These are phyloP conservation scores for Stephania yunnanensis DNA, from an alignment of 164 flowering plant species.

Conservation along the genomic window DNA sequence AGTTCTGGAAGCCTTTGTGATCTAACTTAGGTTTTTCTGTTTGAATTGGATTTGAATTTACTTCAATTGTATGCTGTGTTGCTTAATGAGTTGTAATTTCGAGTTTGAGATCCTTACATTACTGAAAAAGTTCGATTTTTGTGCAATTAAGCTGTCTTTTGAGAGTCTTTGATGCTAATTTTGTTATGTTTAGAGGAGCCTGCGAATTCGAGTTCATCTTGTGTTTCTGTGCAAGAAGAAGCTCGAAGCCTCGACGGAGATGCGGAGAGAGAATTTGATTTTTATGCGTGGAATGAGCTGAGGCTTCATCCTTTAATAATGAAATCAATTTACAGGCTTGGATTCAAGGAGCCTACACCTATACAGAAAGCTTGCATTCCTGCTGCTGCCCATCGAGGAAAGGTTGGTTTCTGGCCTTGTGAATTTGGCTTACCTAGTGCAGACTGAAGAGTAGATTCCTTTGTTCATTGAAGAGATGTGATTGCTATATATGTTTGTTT, in stretches of 20 bases:
- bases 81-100: too few species aligned
- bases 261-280: slow-evolving; percentile 42
- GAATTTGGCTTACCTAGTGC: not conserved
- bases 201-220: not conserved
- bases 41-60: too few species aligned
- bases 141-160: too few species aligned
- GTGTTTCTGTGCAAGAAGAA: slow-evolving; percentile 10
- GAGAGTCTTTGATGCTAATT: not conserved
- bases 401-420: slow-evolving; percentile 42
- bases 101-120: not conserved
- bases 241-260: slow-evolving; percentile 25
- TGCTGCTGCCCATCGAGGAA: slow-evolving; percentile 93
- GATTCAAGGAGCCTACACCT: slow-evolving; percentile 94
- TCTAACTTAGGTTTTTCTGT: not conserved
- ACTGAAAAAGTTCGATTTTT: too few species aligned
- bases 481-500: not conserved
- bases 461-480: not conserved
- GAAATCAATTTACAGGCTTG: slow-evolving; percentile 72
- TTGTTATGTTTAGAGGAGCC: slow-evolving; percentile 11
- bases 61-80: not conserved
- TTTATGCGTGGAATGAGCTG: slow-evolving; percentile 70
- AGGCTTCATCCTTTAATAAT: slow-evolving; percentile 83
- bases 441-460: not conserved
- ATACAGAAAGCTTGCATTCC: slow-evolving; percentile 93
- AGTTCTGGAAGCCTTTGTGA: not conserved